Base-by-base conservation (phyloP, 306 rosid species). In the Herpetospermum pedunculosum region DNA sequence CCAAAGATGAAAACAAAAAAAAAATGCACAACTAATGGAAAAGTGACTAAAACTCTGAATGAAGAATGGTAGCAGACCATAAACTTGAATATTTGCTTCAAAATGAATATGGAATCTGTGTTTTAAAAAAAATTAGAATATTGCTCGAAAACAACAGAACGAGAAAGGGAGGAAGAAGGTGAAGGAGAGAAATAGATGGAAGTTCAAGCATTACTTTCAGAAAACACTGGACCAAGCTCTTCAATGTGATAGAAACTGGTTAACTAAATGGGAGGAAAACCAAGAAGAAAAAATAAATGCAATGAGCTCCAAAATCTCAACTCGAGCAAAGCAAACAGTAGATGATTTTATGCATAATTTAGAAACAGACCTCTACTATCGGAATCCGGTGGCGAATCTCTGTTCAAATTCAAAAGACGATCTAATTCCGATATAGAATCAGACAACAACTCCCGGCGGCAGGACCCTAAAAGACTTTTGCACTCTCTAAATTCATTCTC, bases 381-480 rank as follows among this genome's bases (percentile, higher is more conserved):
- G 68, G 76, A 77, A 71, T 82, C 88, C 68, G 81, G 79, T 28
- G 73, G 81, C 63, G 81, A 88, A 63, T 84, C 88, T 23, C 70
- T 38, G 14, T 86, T 79, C 81, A 77, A 69, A 82, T 86, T 79
- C 81, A 77, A 69, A 82, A 70, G 73, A 32, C 78, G 77, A 68
- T 78, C 81, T 48, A 85, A 55, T 43, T 87, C 96, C 54, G 80
- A 58, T 50, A 78, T 60, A 71, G 91, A 71, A 83, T 89, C 97
- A 3, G 86, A 82, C 76, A 92, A 82, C 2, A 94, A 87, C 79
- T 94, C 96, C 78, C 82, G 87, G 73, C 98, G 74, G 74, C 98
- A 94, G 1, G 91, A 86, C 8, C 94, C 90, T 43, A 77, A 80
- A 10, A 83, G 75, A 68, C 76, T 84, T 8, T 88, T 92, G 49